Evolutionary conservation across 1,139 yeast genomes (phyloP), one percentile per base, ranked within the genome.

Genomic region (Geotrichum phurueaensis): DNA sequence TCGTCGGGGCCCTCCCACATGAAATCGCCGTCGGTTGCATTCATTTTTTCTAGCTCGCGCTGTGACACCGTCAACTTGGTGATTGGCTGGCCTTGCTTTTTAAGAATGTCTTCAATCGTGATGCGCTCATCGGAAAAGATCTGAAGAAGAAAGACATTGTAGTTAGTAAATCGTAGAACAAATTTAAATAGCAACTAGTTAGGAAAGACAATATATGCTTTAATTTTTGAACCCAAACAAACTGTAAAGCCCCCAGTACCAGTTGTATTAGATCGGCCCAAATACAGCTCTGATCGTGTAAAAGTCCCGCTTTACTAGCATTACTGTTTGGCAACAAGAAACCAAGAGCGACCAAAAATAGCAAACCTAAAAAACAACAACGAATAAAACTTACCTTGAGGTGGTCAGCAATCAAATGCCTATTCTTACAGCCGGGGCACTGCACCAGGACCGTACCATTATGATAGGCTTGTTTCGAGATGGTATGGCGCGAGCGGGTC

Each of bases 361-460:
- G 15, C n/a, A 5, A n/a, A 15, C 6, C 10, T 15, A 12, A 13
- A 36, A 36, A 36, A 36, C 10, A 13, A 10, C n/a, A n/a, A n/a
- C n/a, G n/a, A 15, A 39, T n/a, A 39, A 39, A 39, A 69, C 77
- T 60, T 66, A 75, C 78, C 67, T 82, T 89, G 67, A 94, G 78
- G 73, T 92, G 96, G 71, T 94, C 99, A 0, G 98, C 96, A 59
- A 94, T 92, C 69, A 94, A 77, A 70, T 94, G 99, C 65, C 97
- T 82, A 70, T 82, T 84, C 67, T 87, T 82, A 74, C 99, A 92
- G 12, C 91, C 88, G 0, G 98, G 98, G 70, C 98, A 94, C 70
- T 90, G 92, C 47, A 94, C 87, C 60, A 90, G 76, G 2, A 94
- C 97, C 0, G 97, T 86, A 0, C 99, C 99, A 31, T 80, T 79